Evolutionary conservation across 768 basidiomycete genomes (phyloP).

Genomic region (Omphalotus guepiniiformis): DNA sequence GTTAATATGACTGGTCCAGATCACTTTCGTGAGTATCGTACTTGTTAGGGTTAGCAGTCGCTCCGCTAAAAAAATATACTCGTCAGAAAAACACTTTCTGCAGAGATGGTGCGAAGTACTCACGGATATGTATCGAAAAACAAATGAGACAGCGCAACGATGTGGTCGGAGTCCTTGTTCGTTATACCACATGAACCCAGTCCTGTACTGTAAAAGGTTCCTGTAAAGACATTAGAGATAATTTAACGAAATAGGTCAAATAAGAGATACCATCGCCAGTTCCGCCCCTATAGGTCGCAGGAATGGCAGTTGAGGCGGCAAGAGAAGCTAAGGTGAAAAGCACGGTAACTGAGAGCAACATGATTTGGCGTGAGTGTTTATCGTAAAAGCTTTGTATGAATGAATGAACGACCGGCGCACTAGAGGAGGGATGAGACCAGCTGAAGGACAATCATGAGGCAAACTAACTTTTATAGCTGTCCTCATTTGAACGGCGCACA

Average conservation of each 20-base stretch:
- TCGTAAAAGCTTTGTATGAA: too few species aligned
- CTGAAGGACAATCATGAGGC: too few species aligned
- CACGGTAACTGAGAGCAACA: too few species aligned
- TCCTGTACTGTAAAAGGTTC: constrained; percentile 33
- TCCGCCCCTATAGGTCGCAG: constrained; percentile 3
- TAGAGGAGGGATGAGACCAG: too few species aligned
- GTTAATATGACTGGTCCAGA: not conserved
- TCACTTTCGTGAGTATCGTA: not conserved
- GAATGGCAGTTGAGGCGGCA: not conserved
- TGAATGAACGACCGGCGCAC: too few species aligned
- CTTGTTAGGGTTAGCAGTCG: constrained; percentile 5
- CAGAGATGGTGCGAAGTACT: constrained; percentile 9
- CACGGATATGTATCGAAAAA: constrained; percentile 41
- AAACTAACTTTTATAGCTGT: too few species aligned
- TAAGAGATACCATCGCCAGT: constrained; percentile 3
- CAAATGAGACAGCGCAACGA: constrained; percentile 32
- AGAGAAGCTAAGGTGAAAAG: not conserved
- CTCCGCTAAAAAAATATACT: not conserved
- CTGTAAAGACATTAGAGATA: constrained; percentile 12
- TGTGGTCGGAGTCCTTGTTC: constrained; percentile 29
- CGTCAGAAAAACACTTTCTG: not conserved
- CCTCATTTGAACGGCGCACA: too few species aligned
- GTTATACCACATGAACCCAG: constrained; percentile 37
- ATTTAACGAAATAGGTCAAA: not conserved
- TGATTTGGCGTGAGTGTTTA: too few species aligned